Evolutionary conservation across 495 filamentous ascomycete species (phyloP).

Genomic region (Thozetella sp.): DNA sequence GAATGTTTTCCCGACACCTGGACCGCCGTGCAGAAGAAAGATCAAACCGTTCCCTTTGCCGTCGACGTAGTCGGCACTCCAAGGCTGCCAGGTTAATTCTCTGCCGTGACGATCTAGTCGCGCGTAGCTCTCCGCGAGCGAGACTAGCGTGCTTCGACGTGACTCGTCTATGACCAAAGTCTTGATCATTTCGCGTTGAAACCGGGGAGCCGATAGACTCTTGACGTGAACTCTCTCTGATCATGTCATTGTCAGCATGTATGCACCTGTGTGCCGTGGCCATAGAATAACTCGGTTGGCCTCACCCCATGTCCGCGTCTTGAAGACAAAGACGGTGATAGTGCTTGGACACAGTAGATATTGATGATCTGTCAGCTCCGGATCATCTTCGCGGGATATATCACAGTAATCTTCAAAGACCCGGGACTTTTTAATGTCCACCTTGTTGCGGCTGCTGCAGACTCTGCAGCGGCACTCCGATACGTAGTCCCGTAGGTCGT

Average conservation of each 20-base stretch:
- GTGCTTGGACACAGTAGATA: slow-evolving; percentile 9
- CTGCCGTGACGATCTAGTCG: slow-evolving; percentile 8
- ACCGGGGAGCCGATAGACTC: slow-evolving; percentile 3
- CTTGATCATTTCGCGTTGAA: slow-evolving; percentile 19
- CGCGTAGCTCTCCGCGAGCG: slow-evolving; percentile 27
- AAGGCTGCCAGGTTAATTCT: not conserved
- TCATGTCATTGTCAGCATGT: not conserved
- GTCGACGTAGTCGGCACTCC: slow-evolving; percentile 24
- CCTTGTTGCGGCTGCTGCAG: not conserved
- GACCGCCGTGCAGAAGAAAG: slow-evolving; percentile 41
- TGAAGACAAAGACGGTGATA: slow-evolving; percentile 13
- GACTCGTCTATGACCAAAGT: slow-evolving; percentile 27
- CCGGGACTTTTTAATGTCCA: not conserved
- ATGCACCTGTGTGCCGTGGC: not conserved
- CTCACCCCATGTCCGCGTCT: slow-evolving; percentile 15
- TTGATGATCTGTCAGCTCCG: slow-evolving; percentile 8
- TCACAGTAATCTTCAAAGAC: not conserved
- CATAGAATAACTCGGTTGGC: not conserved
- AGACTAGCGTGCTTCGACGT: slow-evolving; percentile 27
- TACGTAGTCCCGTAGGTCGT: not conserved
- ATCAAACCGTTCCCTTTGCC: slow-evolving; percentile 39
- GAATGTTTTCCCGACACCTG: slow-evolving; percentile 22
- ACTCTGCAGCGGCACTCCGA: not conserved
- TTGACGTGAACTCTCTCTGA: slow-evolving; percentile 7
- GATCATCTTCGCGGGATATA: not conserved